Conservation (phyloP, 352 stramenopile species). For the Blastocystis hominis region DNA sequence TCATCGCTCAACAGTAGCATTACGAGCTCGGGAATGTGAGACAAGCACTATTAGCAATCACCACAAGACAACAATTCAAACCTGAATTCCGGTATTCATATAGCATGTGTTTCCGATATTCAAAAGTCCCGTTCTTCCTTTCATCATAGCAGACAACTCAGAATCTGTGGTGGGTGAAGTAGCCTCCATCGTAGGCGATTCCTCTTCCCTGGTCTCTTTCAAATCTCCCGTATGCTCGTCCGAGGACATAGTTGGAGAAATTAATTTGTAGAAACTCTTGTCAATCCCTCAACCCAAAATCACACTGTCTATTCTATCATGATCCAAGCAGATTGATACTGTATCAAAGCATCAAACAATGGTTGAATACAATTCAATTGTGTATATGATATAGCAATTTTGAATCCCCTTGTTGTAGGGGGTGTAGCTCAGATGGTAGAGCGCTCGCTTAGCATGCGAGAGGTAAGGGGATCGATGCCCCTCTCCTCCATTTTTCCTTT, state of each 20-base stretch:
- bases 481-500: slow-evolving; percentile 53
- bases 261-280: no score
- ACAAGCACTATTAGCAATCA: slow-evolving; percentile 24
- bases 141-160: background rate
- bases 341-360: no score
- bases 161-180: background rate
- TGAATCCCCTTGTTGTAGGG: background rate
- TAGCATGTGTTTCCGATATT: slow-evolving; percentile 61
- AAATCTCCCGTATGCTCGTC: no score
- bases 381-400: no score
- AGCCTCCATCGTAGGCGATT: background rate
- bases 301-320: no score
- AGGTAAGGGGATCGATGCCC: slow-evolving; percentile 58
- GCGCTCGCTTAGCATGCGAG: slow-evolving; percentile 57
- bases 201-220: background rate
- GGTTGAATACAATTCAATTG: no score
- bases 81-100: slow-evolving; percentile 40
- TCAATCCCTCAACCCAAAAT: no score
- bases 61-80: background rate
- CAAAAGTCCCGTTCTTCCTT: slow-evolving; percentile 43
- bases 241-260: no score
- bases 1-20: slow-evolving; percentile 22
- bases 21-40: slow-evolving; percentile 22
- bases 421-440: slow-evolving; percentile 58
- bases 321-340: no score